phyloP scores from a whole-genome alignment of 2,329 filamentous ascomycete species.

The Xylaria sp. region DNA sequence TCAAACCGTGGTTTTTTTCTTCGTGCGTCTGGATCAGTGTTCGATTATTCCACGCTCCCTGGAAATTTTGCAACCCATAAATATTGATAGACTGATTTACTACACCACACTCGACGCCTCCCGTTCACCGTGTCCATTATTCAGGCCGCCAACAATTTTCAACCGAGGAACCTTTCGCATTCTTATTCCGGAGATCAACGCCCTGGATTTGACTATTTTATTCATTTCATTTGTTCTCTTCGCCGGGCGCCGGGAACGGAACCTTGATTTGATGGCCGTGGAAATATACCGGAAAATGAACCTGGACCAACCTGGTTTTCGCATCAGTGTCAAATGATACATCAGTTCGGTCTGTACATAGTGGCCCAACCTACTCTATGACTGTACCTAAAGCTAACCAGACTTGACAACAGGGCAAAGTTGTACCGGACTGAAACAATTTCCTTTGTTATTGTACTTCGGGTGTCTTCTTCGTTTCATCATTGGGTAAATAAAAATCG shows the following conservation, averaged over 20 bases:
- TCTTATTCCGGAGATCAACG: conserved; percentile 6
- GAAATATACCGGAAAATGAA: conserved; percentile 19
- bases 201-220: conserved; percentile 19
- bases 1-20: conserved; percentile 5
- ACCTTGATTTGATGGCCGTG: conserved; percentile 31
- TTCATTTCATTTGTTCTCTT: conserved; percentile 25
- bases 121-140: neutral
- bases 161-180: conserved; percentile 8
- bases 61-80: neutral
- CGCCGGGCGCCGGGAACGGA: conserved; percentile 8
- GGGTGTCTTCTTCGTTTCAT: conserved; percentile 44
- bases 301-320: conserved; percentile 15
- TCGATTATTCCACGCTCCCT: neutral
- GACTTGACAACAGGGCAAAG: conserved; percentile 61
- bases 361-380: conserved; percentile 37
- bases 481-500: conserved; percentile 58
- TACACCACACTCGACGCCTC: neutral
- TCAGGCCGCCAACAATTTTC: conserved; percentile 1
- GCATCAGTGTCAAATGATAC: conserved; percentile 35
- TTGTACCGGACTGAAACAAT: conserved; percentile 58
- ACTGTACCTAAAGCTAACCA: conserved; percentile 49
- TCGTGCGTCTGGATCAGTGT: conserved; percentile 1
- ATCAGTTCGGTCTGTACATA: conserved; percentile 54
- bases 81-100: neutral
- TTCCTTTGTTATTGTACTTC: conserved; percentile 49